Evolutionary conservation across 192 early-diverging fungal genomes (phyloP), one percentile per base, ranked within the genome.

Genomic region (Obelidium mucronatum): DNA sequence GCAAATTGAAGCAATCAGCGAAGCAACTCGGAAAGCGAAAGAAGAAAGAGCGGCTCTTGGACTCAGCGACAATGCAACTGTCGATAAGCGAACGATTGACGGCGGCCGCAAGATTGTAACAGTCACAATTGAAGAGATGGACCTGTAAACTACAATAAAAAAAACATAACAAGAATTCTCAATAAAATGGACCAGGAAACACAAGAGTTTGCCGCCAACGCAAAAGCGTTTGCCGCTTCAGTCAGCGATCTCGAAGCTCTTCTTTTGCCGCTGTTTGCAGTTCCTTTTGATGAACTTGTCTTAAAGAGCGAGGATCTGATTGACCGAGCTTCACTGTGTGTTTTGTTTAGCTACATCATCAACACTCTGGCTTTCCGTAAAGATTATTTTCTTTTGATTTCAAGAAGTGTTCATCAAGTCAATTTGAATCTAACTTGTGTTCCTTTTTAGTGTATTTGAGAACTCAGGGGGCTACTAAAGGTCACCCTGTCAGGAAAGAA

Each of bases 71-170:
- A 58, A 3, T 22, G 28, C 6, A 33, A 55, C 68, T 0, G 52
- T 55, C 52, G 69, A 80, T 5, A 59, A 59, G 40, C 19, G 44
- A 30, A 72, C 61, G 26, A 73, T 74, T 8, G 56, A 39, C 2
- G 62, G 40, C 35, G 52, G 52, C 15, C 65, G 31, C 15, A 55
- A 67, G n/a, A n/a, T 53, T 19, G 48, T 77, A n/a, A 83, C 81
- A 67, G 81, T 83, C 0, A 83, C 78, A 3, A 71, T 83, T 34
- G 74, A 76, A 17, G 78, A 79, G 4, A 74, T 77, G 59, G 63
- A 79, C 30, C 73, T 59, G 5, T 58, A 17, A 37, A n/a, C 28
- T 35, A 31, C 11, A 15, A 36, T 15, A 35, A 39, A 64, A 39
- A 64, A 30, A 39, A 35, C 8, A 65, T 15, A 39, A 65, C 6